phyloP scores from a whole-genome alignment of 768 basidiomycete species.

The Macrolepiota dolichaula region DNA sequence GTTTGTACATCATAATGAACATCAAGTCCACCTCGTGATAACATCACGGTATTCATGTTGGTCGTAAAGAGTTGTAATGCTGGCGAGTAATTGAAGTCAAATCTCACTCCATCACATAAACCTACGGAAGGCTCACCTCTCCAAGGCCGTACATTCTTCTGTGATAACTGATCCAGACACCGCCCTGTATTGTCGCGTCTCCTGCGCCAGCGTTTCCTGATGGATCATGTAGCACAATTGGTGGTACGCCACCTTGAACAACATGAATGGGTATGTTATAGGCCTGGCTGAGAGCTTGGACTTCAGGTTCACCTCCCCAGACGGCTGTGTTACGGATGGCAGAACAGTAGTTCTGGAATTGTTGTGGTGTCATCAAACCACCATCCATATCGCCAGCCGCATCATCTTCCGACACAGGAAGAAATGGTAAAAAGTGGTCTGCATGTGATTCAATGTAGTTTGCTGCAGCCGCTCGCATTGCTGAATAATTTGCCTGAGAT shows the following conservation, averaged over 20 bases:
- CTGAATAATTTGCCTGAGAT: slow-evolving; percentile 54
- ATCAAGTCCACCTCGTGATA: neutral
- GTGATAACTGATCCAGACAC: slow-evolving; percentile 86
- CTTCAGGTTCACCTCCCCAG: slow-evolving; percentile 99
- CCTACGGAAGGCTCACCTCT: slow-evolving; percentile 56
- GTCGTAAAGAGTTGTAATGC: slow-evolving; percentile 89
- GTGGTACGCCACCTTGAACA: slow-evolving; percentile 77
- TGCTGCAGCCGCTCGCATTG: slow-evolving; percentile 68
- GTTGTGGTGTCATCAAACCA: slow-evolving; percentile 66
- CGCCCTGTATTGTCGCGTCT: slow-evolving; percentile 29
- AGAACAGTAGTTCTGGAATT: slow-evolving; percentile 74
- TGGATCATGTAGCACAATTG: slow-evolving; percentile 81
- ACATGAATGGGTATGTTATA: slow-evolving; percentile 88
- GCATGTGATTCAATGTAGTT: slow-evolving; percentile 78
- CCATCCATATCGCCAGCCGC: slow-evolving; percentile 55
- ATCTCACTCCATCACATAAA: neutral
- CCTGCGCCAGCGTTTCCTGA: slow-evolving; percentile 26
- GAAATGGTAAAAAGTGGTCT: slow-evolving; percentile 91
- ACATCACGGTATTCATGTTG: slow-evolving; percentile 29
- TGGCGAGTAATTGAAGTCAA: slow-evolving; percentile 26
- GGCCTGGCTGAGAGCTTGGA: slow-evolving; percentile 79
- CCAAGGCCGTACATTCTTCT: slow-evolving; percentile 92
- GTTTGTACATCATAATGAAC: slow-evolving; percentile 12
- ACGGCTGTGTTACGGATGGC: slow-evolving; percentile 78
- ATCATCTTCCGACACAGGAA: slow-evolving; percentile 75